A percentile compares a stretch with the other conserved stretches of the same genome.
phyloP scores from a whole-genome alignment of 2,329 filamentous ascomycete genomes.

The Zymoseptoria passerinii region DNA sequence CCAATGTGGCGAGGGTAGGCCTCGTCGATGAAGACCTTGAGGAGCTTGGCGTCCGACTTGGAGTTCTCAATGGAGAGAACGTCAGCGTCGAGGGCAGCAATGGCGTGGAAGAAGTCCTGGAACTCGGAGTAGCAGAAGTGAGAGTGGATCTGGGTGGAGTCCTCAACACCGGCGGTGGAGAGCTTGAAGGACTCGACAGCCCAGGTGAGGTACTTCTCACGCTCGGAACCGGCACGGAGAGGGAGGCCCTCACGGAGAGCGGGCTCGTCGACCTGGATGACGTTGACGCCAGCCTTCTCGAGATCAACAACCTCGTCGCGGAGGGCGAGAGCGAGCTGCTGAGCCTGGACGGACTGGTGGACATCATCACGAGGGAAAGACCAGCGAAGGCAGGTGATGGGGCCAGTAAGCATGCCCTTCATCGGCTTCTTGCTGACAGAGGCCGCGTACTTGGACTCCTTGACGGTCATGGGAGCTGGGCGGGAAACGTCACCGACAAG shows the following conservation, averaged over 20 bases:
- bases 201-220: constrained; percentile 94
- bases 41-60: constrained; percentile 99
- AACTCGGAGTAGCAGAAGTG: constrained; percentile 99
- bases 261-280: constrained; percentile 99
- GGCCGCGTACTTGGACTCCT: constrained; percentile 98
- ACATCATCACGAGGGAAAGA: constrained; percentile 99
- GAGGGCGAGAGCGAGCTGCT: constrained; percentile 96
- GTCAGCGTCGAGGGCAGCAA: constrained; percentile 93
- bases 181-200: constrained; percentile 98
- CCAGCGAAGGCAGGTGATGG: constrained; percentile 98
- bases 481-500: constrained; percentile 98
- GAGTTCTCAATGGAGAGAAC: constrained; percentile 99
- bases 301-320: constrained; percentile 98
- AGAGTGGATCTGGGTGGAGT: constrained; percentile 98
- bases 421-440: constrained; percentile 97
- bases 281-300: constrained; percentile 88
- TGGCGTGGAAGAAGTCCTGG: constrained; percentile 99
- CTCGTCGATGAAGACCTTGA: constrained; percentile 96
- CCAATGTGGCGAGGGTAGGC: constrained; percentile 97
- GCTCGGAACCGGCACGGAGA: constrained; percentile 86
- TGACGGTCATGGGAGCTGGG: constrained; percentile 95
- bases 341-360: constrained; percentile 96
- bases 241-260: constrained; percentile 98
- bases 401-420: constrained; percentile 99
- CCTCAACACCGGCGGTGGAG: constrained; percentile 82